phyloP scores from a whole-genome alignment of 352 stramenopile genomes.

The Globisporangium solare region DNA sequence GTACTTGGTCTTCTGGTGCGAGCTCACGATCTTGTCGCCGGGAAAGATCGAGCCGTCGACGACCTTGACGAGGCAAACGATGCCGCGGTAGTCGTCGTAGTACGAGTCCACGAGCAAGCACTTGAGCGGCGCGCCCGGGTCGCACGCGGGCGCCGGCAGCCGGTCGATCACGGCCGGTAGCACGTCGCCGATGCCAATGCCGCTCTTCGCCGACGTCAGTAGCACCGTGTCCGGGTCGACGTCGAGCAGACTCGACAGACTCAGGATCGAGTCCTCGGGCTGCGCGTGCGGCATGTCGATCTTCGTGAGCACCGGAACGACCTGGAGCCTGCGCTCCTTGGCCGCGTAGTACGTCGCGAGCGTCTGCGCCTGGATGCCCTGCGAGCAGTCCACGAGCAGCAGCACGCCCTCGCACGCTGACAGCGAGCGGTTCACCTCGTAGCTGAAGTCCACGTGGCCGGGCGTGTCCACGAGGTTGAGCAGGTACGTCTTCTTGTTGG shows the following conservation, averaged over 20 bases:
- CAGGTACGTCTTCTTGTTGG: slow-evolving; percentile 82
- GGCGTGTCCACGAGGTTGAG: slow-evolving; percentile 98
- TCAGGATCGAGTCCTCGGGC: slow-evolving; percentile 85
- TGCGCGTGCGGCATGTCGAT: slow-evolving; percentile 97
- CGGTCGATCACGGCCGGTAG: slow-evolving; percentile 76
- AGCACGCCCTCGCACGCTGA: slow-evolving; percentile 96
- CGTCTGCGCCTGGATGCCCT: slow-evolving; percentile 98
- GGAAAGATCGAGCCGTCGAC: slow-evolving; percentile 90
- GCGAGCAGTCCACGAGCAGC: slow-evolving; percentile 96
- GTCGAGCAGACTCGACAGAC: slow-evolving; percentile 69
- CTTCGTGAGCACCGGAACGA: slow-evolving; percentile 97
- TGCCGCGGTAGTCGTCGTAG: slow-evolving; percentile 95
- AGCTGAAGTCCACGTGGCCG: slow-evolving; percentile 97
- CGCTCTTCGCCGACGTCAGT: slow-evolving; percentile 94
- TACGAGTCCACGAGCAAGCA: slow-evolving; percentile 97
- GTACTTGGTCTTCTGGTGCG: slow-evolving; percentile 84
- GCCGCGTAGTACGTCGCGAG: slow-evolving; percentile 95
- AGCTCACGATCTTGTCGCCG: slow-evolving; percentile 74
- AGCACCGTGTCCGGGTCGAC: slow-evolving; percentile 95
- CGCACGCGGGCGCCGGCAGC: slow-evolving; percentile 51
- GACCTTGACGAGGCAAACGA: slow-evolving; percentile 94
- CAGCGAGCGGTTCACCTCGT: slow-evolving; percentile 96
- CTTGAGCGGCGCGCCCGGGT: slow-evolving; percentile 70
- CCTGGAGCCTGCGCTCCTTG: slow-evolving; percentile 94
- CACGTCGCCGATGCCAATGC: slow-evolving; percentile 85